Evolutionary conservation across 2,329 filamentous ascomycete species (phyloP).

Genomic region (Coniochaeta prunicola): DNA sequence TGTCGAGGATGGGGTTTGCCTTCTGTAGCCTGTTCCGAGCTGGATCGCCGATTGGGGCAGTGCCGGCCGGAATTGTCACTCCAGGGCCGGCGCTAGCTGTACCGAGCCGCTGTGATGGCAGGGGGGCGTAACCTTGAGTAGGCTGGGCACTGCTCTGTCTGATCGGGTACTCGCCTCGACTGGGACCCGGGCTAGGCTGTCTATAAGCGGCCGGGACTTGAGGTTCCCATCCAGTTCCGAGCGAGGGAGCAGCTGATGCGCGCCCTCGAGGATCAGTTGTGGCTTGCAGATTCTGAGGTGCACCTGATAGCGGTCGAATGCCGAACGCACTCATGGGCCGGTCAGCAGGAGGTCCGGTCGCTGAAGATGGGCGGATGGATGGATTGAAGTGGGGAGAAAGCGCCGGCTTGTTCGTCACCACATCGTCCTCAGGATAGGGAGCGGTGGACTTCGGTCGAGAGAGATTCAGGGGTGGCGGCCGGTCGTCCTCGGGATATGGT

Average conservation of each 20-base stretch:
- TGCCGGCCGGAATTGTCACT: constrained; percentile 13
- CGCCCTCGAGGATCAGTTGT: constrained; percentile 29
- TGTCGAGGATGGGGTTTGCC: constrained; percentile 20
- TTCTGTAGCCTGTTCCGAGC: constrained; percentile 31
- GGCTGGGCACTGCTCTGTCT: constrained; percentile 2
- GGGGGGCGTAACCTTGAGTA: constrained; percentile 4
- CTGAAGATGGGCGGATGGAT: constrained; percentile 40
- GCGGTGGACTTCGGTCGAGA: constrained; percentile 37
- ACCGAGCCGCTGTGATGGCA: constrained; percentile 8
- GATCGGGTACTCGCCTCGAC: constrained; percentile 4
- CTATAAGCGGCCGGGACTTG: constrained; percentile 33
- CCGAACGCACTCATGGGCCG: constrained; percentile 46
- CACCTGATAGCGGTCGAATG: constrained; percentile 36
- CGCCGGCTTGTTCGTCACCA: constrained; percentile 19
- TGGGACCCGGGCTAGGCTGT: constrained; percentile 29
- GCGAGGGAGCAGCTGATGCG: constrained; percentile 29
- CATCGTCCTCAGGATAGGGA: constrained; percentile 48
- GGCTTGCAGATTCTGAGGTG: constrained; percentile 31
- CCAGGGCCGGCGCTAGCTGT: constrained; percentile 9
- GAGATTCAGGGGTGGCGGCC: constrained; percentile 40
- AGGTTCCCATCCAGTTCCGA: constrained; percentile 37
- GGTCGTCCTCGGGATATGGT: constrained; percentile 66
- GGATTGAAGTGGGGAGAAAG: constrained; percentile 35
- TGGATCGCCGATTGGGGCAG: constrained; percentile 25
- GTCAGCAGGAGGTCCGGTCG: constrained; percentile 38